A percentile compares a stretch with the other conserved stretches of the same genome.
Conservation (phyloP, 345 rosid genomes). For the Melaleuca alternifolia region DNA sequence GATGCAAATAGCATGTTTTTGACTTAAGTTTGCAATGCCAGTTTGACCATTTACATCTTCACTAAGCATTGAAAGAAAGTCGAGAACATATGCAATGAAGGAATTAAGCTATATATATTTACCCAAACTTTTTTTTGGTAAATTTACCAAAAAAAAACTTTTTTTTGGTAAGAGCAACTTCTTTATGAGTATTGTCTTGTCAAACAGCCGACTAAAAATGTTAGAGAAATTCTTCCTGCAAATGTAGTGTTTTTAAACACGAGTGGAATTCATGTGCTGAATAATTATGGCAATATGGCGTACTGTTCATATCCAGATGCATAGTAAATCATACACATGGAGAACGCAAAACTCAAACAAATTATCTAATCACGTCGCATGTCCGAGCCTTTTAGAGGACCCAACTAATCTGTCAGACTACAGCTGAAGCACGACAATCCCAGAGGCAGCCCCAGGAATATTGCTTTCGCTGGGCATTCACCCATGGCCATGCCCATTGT, state of each 20-base stretch:
- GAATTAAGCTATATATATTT: neutral
- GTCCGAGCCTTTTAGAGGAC: neutral
- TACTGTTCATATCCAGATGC: neutral
- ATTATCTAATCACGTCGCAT: neutral
- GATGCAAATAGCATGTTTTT: neutral
- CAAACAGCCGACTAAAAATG: neutral
- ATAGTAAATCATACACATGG: neutral
- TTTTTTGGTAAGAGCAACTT: neutral
- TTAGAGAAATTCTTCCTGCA: neutral
- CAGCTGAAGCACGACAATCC: neutral
- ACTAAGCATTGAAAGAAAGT: neutral
- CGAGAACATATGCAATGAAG: neutral
- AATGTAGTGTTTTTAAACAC: neutral
- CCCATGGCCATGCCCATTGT: neutral
- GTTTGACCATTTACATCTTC: neutral
- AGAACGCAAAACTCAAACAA: neutral
- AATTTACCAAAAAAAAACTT: too few relatives aligned
- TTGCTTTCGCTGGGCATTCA: neutral
- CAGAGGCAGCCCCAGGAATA: neutral
- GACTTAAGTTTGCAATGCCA: neutral
- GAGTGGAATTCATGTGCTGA: neutral
- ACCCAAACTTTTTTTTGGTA: neutral
- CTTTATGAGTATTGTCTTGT: neutral
- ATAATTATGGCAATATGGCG: neutral
- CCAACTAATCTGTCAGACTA: neutral